Conservation (phyloP, 441 rosid species). For the Erodium moschatum region DNA sequence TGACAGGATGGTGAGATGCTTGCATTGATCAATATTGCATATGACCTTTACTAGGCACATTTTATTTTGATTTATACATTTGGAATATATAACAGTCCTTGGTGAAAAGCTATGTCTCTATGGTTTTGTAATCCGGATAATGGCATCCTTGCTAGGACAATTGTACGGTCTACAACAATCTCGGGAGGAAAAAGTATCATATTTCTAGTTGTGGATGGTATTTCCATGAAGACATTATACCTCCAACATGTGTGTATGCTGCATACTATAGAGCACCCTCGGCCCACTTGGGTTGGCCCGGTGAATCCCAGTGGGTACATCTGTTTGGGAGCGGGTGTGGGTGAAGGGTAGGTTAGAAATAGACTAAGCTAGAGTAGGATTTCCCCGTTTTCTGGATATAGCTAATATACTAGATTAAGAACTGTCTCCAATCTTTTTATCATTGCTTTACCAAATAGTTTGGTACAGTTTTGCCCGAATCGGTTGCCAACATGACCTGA, state of each 20-base stretch:
- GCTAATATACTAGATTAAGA: not conserved
- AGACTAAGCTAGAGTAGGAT: too few species aligned
- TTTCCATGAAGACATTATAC: too few species aligned
- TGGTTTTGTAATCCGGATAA: not conserved
- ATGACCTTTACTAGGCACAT: too few species aligned
- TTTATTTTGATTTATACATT: too few species aligned
- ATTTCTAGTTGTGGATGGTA: too few species aligned
- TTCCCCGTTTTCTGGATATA: not conserved
- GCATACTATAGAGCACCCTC: not conserved
- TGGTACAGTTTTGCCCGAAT: not conserved
- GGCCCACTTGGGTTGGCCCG: too few species aligned
- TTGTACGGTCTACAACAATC: not conserved
- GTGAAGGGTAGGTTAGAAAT: too few species aligned
- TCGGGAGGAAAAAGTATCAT: too few species aligned
- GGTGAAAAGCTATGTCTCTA: not conserved
- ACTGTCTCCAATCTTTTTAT: not conserved
- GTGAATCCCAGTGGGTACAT: too few species aligned
- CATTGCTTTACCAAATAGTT: slow-evolving; percentile 4
- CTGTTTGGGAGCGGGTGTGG: too few species aligned
- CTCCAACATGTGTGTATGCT: not conserved
- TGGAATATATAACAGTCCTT: not conserved
- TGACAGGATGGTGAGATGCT: slow-evolving; percentile 77
- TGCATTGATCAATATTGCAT: too few species aligned
- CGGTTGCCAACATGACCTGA: not conserved
- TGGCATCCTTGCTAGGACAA: not conserved